These are phyloP conservation scores for Tetrapisispora taiwanensis DNA, from an alignment of 805 yeast genomes.

Conservation along the genomic window DNA sequence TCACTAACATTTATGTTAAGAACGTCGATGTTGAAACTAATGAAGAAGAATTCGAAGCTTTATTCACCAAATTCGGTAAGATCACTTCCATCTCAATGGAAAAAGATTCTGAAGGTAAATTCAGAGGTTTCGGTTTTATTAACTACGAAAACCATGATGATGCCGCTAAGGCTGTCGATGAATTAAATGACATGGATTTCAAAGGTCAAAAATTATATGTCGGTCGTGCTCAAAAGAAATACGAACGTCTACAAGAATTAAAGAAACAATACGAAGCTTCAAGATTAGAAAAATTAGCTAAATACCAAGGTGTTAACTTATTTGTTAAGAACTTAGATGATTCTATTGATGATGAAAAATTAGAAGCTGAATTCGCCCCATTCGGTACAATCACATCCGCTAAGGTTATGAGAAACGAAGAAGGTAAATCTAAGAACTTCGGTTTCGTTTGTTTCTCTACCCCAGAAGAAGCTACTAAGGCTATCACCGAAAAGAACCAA, in stretches of 20 bases:
- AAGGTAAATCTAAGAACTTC: constrained; percentile 93
- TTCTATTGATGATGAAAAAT: constrained; percentile 78
- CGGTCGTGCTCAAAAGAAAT: constrained; percentile 98
- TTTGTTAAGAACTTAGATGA: constrained; percentile 96
- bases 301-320: constrained; percentile 96
- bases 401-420: constrained; percentile 89
- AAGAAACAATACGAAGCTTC: constrained; percentile 89
- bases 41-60: constrained; percentile 58
- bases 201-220: constrained; percentile 83
- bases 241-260: constrained; percentile 93
- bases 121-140: constrained; percentile 93
- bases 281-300: constrained; percentile 81
- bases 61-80: constrained; percentile 65
- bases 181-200: constrained; percentile 76
- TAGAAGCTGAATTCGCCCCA: constrained; percentile 84
- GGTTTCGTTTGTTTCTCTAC: constrained; percentile 97
- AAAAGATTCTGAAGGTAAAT: constrained; percentile 74
- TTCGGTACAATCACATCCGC: constrained; percentile 94
- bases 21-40: constrained; percentile 67
- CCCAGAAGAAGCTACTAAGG: constrained; percentile 98
- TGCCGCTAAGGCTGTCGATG: constrained; percentile 88
- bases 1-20: constrained; percentile 93
- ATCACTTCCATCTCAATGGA: constrained; percentile 78
- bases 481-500: constrained; percentile 97
- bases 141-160: constrained; percentile 80